Evolutionary conservation across 2,329 filamentous ascomycete species (phyloP), one percentile per base, ranked within the genome.

Genomic region (Colletotrichum magnum): DNA sequence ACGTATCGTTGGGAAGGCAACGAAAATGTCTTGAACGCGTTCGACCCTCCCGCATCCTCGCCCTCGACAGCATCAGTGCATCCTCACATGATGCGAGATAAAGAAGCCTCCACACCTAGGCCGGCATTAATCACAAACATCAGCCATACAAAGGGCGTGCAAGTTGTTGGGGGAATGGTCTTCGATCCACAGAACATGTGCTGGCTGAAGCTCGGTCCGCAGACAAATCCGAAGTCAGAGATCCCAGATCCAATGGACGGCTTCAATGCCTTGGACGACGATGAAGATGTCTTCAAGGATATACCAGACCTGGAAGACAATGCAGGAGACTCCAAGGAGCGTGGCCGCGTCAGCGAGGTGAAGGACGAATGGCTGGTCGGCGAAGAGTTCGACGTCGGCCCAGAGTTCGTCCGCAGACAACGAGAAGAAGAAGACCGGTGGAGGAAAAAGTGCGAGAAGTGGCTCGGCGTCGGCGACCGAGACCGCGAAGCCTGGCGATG

Each of bases 121-220:
- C 86, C 94, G 10, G 94, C 95, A 6, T 87, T 99, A 18, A 99
- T 99, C 75, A 94, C 94, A 56, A 96, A 97, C 73, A 93, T 98
- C 73, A 93, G 92, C 63, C 88, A 91, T 5, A 91, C 92, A 70
- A 93, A 95, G 76, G 95, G 94, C 71, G 92, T 97, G 15, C 95
- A 98, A 80, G 93, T 98, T 43, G 94, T 98, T 67, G 93, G 94
- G n/a, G 94, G 94, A 74, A 99, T 99, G 96, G 93, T 98, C 10
- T 99, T 98, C 78, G 96, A 99, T 77, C 96, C 96, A 4, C 92
- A 94, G 71, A 94, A 94, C 74, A 98, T 99, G 95, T 97, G 94
- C 79, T 99, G 96, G 96, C 87, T 98, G 65, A 98, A 97, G 80
- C 85, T 96, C 71, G 84, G 86, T 54, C 79, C 84, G 18, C 78